Evolutionary conservation across 805 yeast genomes (phyloP), one percentile per base, ranked within the genome.

Genomic region (Alloascoidea hylecoeti): DNA sequence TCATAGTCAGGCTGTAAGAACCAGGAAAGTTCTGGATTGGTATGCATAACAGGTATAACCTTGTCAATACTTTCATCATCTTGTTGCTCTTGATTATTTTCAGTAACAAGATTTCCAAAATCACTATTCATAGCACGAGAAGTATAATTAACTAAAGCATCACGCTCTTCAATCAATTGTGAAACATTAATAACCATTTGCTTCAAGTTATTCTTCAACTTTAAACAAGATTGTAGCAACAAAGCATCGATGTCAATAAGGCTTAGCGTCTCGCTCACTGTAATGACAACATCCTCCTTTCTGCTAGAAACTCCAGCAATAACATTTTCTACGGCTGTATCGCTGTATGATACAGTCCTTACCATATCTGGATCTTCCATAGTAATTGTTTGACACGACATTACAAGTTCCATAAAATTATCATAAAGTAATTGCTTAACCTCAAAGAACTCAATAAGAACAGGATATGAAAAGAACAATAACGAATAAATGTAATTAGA

Each of bases 121-220:
- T 78, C 81, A 42, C 76, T 75, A 46, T 78, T 78, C 85, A 82
- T 76, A 40, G 79, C 75, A 47, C 92, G 64, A 0, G 89, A 77
- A 13, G 84, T 79, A 49, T 79, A 79, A 47, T 76, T 81, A 36
- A 79, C 53, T 17, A 81, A 66, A 3, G 75, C 69, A 41, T 78
- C 85, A 40, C 85, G 64, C 49, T 80, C 86, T 33, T 77, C 81
- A 28, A 77, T 69, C 46, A 82, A 60, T 44, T 72, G 80, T 34
- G 67, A 66, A 4, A 77, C 69, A 12, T 74, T 46, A 2, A 52
- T 44, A 16, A 60, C 50, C 3, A 61, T 47, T 1, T 58, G 46
- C 12, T 55, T 58, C 3, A 63, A 49, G n/a, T 61, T 46, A 30
- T 58, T 57, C 18, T 53, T 51, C 35, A 34, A n/a, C n/a, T 18